A percentile compares a stretch with the other conserved stretches of the same genome.
Conservation (phyloP, 306 rosid genomes). For the Crotalaria pallida region DNA sequence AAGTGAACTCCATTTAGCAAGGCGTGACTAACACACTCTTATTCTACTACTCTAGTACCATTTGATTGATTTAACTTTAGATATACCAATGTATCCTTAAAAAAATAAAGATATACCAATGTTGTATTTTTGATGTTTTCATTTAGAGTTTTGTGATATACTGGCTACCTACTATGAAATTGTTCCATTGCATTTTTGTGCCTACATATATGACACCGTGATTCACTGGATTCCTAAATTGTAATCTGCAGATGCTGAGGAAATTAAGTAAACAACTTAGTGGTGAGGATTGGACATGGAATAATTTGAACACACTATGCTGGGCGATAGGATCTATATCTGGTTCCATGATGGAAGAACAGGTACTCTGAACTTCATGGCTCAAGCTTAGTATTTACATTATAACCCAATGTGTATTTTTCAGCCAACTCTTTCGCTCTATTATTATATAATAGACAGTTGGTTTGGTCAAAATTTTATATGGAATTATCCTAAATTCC, state of each 20-base stretch:
- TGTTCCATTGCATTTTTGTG: neutral
- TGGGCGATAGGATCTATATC: conserved; percentile 99
- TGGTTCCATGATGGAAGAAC: conserved; percentile 98
- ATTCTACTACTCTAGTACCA: too few relatives aligned
- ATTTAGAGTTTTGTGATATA: neutral
- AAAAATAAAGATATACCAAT: neutral
- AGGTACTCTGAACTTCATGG: conserved; percentile 43
- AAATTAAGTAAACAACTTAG: conserved; percentile 86
- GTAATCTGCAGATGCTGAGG: conserved; percentile 72
- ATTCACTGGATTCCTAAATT: neutral
- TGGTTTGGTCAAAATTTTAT: neutral
- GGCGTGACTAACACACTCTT: too few relatives aligned
- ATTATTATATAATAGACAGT: neutral
- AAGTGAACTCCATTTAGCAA: neutral
- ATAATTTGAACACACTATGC: conserved; percentile 91
- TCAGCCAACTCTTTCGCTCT: neutral
- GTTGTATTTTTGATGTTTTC: neutral
- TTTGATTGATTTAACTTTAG: too few relatives aligned
- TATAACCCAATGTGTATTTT: neutral
- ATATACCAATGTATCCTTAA: too few relatives aligned
- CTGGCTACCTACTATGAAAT: neutral
- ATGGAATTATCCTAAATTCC: neutral
- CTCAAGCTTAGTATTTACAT: neutral
- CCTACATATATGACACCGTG: neutral
- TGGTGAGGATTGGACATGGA: conserved; percentile 99